A percentile compares a stretch with the other conserved stretches of the same genome.
Evolutionary conservation across 1,284 basidiomycete species (phyloP).

Genomic region (Retiboletus flavoniger): DNA sequence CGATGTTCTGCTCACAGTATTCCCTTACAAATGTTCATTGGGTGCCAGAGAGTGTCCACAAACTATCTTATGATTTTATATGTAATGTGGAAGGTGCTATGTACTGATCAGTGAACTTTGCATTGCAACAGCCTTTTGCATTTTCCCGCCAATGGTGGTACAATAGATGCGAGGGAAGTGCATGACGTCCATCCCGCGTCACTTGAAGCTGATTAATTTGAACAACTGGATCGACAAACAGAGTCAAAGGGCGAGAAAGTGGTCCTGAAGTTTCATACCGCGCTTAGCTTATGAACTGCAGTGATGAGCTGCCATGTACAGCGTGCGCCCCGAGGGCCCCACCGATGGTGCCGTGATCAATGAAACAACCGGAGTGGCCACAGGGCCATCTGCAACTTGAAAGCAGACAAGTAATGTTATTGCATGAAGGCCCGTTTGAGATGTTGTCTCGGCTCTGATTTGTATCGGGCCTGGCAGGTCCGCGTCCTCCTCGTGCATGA

Average conservation of each 20-base stretch:
- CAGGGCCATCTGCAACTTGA: too few relatives aligned
- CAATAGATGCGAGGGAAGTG: background rate
- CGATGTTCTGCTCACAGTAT: too few relatives aligned
- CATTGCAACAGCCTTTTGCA: too few relatives aligned
- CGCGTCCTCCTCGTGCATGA: slow-evolving; percentile 16
- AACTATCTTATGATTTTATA: too few relatives aligned
- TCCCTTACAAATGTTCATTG: too few relatives aligned
- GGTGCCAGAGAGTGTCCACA: too few relatives aligned
- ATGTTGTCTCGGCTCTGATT: too few relatives aligned
- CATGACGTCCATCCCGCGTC: background rate
- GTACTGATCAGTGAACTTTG: too few relatives aligned
- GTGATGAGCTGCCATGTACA: slow-evolving; percentile 1
- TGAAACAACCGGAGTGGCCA: slow-evolving; percentile 3
- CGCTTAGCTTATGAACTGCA: background rate
- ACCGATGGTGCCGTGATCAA: slow-evolving; percentile 9
- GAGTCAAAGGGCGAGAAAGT: background rate
- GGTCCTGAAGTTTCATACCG: background rate
- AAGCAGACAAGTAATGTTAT: too few relatives aligned
- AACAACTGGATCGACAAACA: background rate
- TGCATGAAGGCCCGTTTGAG: too few relatives aligned
- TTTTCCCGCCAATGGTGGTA: background rate
- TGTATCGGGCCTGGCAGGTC: too few relatives aligned
- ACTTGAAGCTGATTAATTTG: background rate
- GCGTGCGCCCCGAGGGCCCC: background rate
- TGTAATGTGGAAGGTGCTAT: too few relatives aligned